Base-by-base conservation (phyloP, 2,329 filamentous ascomycete genomes). In the Microsporum canis region DNA sequence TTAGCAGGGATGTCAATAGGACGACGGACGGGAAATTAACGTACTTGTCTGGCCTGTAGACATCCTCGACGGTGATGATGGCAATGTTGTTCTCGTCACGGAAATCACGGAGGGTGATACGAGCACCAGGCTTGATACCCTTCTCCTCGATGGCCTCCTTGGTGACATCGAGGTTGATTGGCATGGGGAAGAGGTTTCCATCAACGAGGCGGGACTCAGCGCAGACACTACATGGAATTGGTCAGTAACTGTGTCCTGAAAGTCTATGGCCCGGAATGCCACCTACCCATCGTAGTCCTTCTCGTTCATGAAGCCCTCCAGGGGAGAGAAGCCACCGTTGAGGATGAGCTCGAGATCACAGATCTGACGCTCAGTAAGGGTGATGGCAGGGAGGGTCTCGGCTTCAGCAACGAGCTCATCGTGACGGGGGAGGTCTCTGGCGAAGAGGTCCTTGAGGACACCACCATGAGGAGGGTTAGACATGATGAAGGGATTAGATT, bases 291-390 rank as follows among this genome's bases (percentile, higher is more conserved):
- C 88, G 82, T 96, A 99, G 78, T 99, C 94, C 78, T 90, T 88
- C 82, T 99, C 86, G 76, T 84, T 96, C 88, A 99, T 88, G 81
- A 99, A 99, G 39, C 91, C 94, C 84, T 99, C 92, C 45, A 99
- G 84, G 63, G 94, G 94, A 66, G 91, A 96, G 81, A 99, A 99
- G 67, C 94, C 94, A 74, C 94, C 94, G 76, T 91, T 97, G 76
- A 99, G 86, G 72, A 99, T 91, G 77, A 99, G 79, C 79, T 99
- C 94, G 68, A 99, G 83, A 82, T 99, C 94, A 78, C 94, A 99
- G 57, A 99, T 86, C 78, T 99, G 94, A 71, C 94, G 87, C 82
- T 99, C 94, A 58, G 84, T 88, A 67, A 99, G 85, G 63, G 88
- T 79, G 68, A 99, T 82, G 41, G 92, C 88, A 41, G 91, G 89